Evolutionary conservation across 306 rosid species (phyloP), one percentile per base, ranked within the genome.

Genomic region (Prunus fruticosa): DNA sequence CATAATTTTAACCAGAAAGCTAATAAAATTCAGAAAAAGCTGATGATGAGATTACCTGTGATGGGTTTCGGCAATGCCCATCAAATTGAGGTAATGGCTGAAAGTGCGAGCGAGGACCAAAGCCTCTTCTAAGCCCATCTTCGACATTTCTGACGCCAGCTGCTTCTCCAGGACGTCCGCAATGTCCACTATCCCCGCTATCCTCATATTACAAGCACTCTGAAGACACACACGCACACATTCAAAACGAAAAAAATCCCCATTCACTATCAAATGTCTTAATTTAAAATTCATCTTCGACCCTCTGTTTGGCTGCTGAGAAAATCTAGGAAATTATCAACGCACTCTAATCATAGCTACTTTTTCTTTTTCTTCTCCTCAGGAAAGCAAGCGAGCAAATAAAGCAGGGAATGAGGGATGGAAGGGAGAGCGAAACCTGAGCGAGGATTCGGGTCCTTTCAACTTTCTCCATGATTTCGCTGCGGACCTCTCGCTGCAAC

Each of bases 41-140:
- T 20, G 41, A 64, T 60, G 45, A 63, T 22, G 76, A 80, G 20
- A 76, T 58, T 61, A 93, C 97, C 96, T 84, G 76, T 93, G 98
- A 81, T 93, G 97, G 50, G 97, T 92, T 83, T 93, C 98, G 38
- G 98, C 98, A 76, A 93, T 89, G 51, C 98, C 94, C 90, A 84
- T 91, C 86, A 93, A 77, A 80, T 87, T 91, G 84, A 93, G 97
- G 84, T 88, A 87, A 56, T 94, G 97, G 77, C 98, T 88, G 71
- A 91, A 91, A 56, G 97, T 94, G 72, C 97, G 98, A 87, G 94
- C 97, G 22, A 91, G 88, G 63, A 85, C 84, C 22, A 94, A 71
- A 23, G 97, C 98, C 84, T 90, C 98, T 65, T 91, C 94, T 20
- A 91, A 79, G n/a, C 86, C 81, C 98, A 91, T 90, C 76, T 91